Evolutionary conservation across 2,329 filamentous ascomycete species (phyloP), one percentile per base, ranked within the genome.

Genomic region (Trichoderma sp.): DNA sequence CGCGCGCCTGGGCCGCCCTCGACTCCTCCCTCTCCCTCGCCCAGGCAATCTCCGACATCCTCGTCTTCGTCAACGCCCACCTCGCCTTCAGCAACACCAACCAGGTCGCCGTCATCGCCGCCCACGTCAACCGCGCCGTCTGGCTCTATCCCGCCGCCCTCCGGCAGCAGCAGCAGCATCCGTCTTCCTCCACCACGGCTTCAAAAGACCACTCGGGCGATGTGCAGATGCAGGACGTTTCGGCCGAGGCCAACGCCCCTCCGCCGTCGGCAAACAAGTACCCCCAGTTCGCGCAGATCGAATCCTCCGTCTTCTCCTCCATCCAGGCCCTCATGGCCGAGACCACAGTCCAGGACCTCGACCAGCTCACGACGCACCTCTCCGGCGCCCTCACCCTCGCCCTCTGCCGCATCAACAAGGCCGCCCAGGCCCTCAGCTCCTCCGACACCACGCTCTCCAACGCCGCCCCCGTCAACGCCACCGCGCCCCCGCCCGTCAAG

Each of bases 21-120:
- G 83, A 88, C 67, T 79, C 87, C 64, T 86, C 85, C 39, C 87
- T 98, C 7, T 88, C 94, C 30, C 85, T 99, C 67, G 91, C 91
- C 57, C 89, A 90, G 73, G 92, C 92, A 67, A 83, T 99, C 67
- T 92, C 94, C 67, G 87, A 94, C 78, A 85, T 98, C 68, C 89
- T 98, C 73, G 90, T 99, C 80, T 98, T 97, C 79, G 89, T 97
- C 79, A 98, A 99, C 77, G 92, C 94, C 63, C 96, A 99, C 75
- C 85, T 99, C 39, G 93, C 95, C 70, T 93, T 94, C 75, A 96
- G 93, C 78, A 94, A 95, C 77, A 87, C 91, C 63, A 98, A 98
- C 78, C 91, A 94, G 76, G 91, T 98, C 56, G 93, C 93, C 67
- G 86, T 99, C 17, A 87, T 99, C 67, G 95, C 94, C 41, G 92